These are phyloP conservation scores for Cymbopogon flexuosus DNA, from an alignment of 202 grass and related monocot species.

Conservation along the genomic window DNA sequence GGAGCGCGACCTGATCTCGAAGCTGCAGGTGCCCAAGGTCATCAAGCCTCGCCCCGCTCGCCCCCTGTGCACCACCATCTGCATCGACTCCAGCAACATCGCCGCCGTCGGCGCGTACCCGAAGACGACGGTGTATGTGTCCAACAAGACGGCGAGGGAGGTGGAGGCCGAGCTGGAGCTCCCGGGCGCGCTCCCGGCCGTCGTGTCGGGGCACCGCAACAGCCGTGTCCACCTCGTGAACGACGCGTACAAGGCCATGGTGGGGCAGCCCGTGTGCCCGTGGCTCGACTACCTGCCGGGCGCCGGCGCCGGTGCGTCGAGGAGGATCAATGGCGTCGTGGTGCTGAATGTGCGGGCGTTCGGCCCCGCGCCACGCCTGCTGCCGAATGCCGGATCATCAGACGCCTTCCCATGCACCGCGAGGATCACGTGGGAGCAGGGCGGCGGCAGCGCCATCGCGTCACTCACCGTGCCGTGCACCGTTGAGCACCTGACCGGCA, in stretches of 20 bases:
- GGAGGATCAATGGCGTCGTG: constrained; percentile 57
- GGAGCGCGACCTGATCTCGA: constrained; percentile 43
- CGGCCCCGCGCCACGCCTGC: background rate
- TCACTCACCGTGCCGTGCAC: constrained; percentile 51
- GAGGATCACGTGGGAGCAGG: constrained; percentile 54
- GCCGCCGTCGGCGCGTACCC: background rate
- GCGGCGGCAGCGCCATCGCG: constrained; percentile 28
- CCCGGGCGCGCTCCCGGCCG: constrained; percentile 27
- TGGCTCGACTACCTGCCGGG: constrained; percentile 46
- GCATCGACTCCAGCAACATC: constrained; percentile 43
- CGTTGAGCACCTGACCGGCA: constrained; percentile 43
- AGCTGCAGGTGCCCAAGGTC: constrained; percentile 40
- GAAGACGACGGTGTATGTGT: too few relatives aligned
- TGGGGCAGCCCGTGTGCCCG: constrained; percentile 60
- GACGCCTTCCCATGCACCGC: constrained; percentile 50
- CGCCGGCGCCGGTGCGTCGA: background rate
- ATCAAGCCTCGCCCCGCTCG: constrained; percentile 14
- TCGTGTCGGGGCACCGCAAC: constrained; percentile 46
- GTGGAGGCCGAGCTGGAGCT: constrained; percentile 46
- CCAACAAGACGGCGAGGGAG: constrained; percentile 24
- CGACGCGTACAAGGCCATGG: constrained; percentile 60
- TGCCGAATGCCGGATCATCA: background rate
- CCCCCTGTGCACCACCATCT: constrained; percentile 49
- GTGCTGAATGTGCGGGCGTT: constrained; percentile 34
- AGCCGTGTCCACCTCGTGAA: constrained; percentile 46